A percentile compares a stretch with the other conserved stretches of the same genome.
Conservation (phyloP, 1,284 basidiomycete genomes). For the Hypsizygus ulmarius region DNA sequence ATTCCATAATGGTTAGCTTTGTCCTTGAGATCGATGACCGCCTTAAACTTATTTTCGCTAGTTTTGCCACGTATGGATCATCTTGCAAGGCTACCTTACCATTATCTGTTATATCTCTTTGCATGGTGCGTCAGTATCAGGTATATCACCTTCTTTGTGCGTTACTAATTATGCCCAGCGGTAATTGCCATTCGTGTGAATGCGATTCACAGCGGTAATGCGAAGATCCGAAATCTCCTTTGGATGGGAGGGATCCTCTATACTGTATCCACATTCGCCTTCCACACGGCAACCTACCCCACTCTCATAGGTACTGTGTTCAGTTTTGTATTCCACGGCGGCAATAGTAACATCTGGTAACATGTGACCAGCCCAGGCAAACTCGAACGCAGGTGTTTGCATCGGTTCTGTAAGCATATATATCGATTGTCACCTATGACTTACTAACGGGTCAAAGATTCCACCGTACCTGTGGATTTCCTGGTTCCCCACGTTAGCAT, state of each 20-base stretch:
- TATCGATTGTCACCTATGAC: background rate
- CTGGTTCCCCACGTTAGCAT: slow-evolving; percentile 14
- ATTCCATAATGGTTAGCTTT: background rate
- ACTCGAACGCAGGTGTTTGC: slow-evolving; percentile 1
- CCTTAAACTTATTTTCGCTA: background rate
- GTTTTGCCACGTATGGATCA: slow-evolving; percentile 11
- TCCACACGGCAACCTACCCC: slow-evolving; percentile 5
- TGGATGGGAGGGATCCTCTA: slow-evolving; percentile 10
- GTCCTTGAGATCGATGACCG: too few relatives aligned
- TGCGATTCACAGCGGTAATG: slow-evolving; percentile 5
- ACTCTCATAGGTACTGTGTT: background rate
- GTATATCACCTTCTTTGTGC: background rate
- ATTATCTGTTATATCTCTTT: slow-evolving; percentile 11
- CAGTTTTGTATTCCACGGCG: background rate
- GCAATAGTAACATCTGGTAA: background rate
- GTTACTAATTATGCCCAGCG: background rate
- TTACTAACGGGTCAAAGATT: background rate
- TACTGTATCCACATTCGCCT: slow-evolving; percentile 1
- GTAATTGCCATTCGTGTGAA: slow-evolving; percentile 12
- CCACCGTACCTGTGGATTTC: slow-evolving; percentile 8
- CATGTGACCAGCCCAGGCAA: background rate
- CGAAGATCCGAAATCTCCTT: slow-evolving; percentile 2
- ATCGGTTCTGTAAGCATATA: background rate
- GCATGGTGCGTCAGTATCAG: slow-evolving; percentile 1
- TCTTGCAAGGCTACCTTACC: slow-evolving; percentile 10